These are phyloP conservation scores for Lepiota subincarnata DNA, from an alignment of 768 basidiomycete species.

Conservation along the genomic window DNA sequence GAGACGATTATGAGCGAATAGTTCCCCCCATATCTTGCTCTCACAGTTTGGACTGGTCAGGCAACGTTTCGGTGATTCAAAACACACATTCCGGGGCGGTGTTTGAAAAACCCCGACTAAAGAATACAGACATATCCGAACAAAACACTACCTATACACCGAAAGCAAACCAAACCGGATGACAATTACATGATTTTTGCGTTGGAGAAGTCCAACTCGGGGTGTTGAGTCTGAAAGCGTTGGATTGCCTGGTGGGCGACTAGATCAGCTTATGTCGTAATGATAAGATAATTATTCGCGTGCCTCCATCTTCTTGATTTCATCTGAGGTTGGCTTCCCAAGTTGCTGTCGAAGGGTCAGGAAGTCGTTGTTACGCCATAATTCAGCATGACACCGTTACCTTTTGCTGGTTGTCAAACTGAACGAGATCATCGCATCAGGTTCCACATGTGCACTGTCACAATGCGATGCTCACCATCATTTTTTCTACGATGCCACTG, in stretches of 20 bases:
- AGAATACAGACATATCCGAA: too few relatives aligned
- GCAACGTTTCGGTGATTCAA: neutral
- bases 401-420: conserved; percentile 82
- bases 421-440: conserved; percentile 4
- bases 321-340: conserved; percentile 94
- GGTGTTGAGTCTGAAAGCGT: conserved; percentile 87
- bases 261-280: neutral
- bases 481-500: conserved; percentile 98
- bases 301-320: conserved; percentile 89
- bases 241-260: conserved; percentile 55
- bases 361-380: conserved; percentile 9
- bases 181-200: conserved; percentile 73
- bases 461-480: conserved; percentile 76
- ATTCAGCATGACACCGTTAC: conserved; percentile 25
- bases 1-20: conserved; percentile 27
- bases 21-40: neutral
- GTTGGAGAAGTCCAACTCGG: conserved; percentile 92
- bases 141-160: too few relatives aligned
- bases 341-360: conserved; percentile 57
- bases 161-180: neutral
- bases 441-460: neutral
- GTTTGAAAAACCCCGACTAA: too few relatives aligned
- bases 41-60: neutral
- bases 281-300: conserved; percentile 8
- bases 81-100: neutral